A percentile compares a stretch with the other conserved stretches of the same genome.
Evolutionary conservation across 345 rosid species (phyloP).

Genomic region (Acer yangbiense): DNA sequence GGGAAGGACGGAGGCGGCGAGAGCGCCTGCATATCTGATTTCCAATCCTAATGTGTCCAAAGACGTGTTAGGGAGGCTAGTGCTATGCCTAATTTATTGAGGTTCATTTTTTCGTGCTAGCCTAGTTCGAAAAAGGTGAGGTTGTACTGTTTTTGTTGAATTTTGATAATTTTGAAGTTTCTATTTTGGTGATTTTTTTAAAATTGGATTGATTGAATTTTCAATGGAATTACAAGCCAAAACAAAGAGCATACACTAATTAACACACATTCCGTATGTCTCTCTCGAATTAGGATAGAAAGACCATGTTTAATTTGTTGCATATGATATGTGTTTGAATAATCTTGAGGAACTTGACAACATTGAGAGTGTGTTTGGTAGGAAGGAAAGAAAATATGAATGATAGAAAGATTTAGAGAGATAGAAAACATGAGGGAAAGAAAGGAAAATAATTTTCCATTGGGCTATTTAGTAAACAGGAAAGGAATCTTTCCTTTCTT

Average conservation of each 20-base stretch:
- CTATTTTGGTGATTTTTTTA: neutral
- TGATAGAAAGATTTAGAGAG: too few species aligned
- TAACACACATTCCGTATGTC: neutral
- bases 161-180: neutral
- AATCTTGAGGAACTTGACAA: neutral
- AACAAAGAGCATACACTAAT: neutral
- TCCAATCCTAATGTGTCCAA: slow-evolving; percentile 76
- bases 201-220: neutral
- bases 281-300: neutral
- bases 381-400: too few species aligned
- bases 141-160: slow-evolving; percentile 6
- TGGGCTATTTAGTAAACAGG: too few species aligned
- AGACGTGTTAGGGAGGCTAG: slow-evolving; percentile 76
- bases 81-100: slow-evolving; percentile 75
- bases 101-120: slow-evolving; percentile 84
- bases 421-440: too few species aligned
- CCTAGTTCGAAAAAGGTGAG: slow-evolving; percentile 77
- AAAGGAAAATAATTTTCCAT: too few species aligned
- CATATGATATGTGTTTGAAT: too few species aligned
- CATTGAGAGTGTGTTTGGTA: too few species aligned
- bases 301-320: neutral
- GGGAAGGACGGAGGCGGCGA: slow-evolving; percentile 78
- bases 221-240: neutral
- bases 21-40: slow-evolving; percentile 88
- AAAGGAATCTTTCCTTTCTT: too few species aligned